These are phyloP conservation scores for Royoungia palumana DNA, from an alignment of 768 basidiomycete species.

Conservation along the genomic window DNA sequence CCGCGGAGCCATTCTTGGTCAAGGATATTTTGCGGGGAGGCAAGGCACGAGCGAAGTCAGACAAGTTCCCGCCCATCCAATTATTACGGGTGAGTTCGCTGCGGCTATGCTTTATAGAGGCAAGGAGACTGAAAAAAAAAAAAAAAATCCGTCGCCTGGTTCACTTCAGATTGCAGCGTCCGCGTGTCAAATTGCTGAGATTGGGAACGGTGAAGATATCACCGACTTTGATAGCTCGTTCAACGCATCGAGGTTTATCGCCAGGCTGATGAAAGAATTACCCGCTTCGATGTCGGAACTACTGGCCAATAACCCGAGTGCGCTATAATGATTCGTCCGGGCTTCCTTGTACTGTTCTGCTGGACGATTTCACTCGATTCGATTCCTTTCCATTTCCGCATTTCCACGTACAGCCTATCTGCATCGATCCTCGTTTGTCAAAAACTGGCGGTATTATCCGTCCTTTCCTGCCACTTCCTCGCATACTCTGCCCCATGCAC, in stretches of 20 bases:
- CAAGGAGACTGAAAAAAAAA: no score
- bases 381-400: no score
- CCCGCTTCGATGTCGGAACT: slow-evolving; percentile 31
- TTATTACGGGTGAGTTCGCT: slow-evolving; percentile 23
- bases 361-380: no score
- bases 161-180: slow-evolving; percentile 28
- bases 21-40: slow-evolving; percentile 27
- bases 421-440: no score
- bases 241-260: slow-evolving; percentile 31
- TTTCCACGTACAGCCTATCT: no score
- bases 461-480: background rate
- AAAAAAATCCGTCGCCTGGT: background rate
- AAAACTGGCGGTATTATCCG: no score
- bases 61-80: slow-evolving; percentile 38
- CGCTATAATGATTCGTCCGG: background rate
- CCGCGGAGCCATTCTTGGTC: slow-evolving; percentile 30
- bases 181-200: slow-evolving; percentile 31
- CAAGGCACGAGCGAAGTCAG: slow-evolving; percentile 21
- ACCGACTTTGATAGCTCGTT: slow-evolving; percentile 31
- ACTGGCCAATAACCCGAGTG: slow-evolving; percentile 13
- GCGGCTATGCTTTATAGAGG: background rate
- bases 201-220: slow-evolving; percentile 33
- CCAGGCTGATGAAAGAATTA: slow-evolving; percentile 30
- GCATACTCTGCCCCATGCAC: background rate
- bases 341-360: no score